Percentiles rank a stretch among this genome's conserved stretches.
These are phyloP conservation scores for Ascochyta fabae DNA, from an alignment of 2,329 filamentous ascomycete genomes.

Conservation along the genomic window DNA sequence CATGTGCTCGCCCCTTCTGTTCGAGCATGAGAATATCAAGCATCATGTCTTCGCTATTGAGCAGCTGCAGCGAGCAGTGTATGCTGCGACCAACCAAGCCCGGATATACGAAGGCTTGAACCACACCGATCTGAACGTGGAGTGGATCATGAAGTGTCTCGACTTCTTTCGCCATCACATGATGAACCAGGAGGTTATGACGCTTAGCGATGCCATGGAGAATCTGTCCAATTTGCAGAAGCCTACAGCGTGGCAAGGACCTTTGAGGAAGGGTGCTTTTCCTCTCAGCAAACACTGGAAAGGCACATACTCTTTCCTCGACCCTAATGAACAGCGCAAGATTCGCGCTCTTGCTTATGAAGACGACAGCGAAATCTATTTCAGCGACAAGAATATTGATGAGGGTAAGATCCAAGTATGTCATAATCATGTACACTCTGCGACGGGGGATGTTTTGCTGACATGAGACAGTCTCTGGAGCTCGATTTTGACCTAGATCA, in stretches of 20 bases:
- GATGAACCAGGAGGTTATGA: conserved; percentile 45
- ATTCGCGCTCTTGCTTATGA: conserved; percentile 29
- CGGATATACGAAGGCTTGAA: conserved; percentile 53
- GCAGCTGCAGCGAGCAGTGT: conserved; percentile 55
- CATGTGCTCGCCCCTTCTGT: conserved; percentile 43
- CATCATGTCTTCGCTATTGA: conserved; percentile 49
- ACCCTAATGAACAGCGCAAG: conserved; percentile 25
- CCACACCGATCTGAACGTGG: conserved; percentile 51
- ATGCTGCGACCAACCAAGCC: conserved; percentile 40
- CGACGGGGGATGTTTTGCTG: conserved; percentile 5
- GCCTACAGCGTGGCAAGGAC: conserved; percentile 53
- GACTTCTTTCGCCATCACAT: conserved; percentile 64
- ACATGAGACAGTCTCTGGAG: conserved; percentile 38
- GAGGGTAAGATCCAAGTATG: conserved; percentile 40
- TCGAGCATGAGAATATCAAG: conserved; percentile 22
- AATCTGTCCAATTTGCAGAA: conserved; percentile 46
- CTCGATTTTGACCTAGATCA: conserved; percentile 39
- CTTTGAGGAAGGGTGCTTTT: conserved; percentile 43
- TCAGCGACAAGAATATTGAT: conserved; percentile 42
- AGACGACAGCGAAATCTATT: conserved; percentile 23
- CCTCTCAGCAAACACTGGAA: conserved; percentile 57
- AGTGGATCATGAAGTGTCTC: conserved; percentile 56
- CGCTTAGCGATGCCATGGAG: conserved; percentile 47
- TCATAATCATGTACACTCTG: neutral
- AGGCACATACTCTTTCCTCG: conserved; percentile 56